These are phyloP conservation scores for Ampelomyces quisqualis DNA, from an alignment of 2,329 filamentous ascomycete species.

Conservation along the genomic window DNA sequence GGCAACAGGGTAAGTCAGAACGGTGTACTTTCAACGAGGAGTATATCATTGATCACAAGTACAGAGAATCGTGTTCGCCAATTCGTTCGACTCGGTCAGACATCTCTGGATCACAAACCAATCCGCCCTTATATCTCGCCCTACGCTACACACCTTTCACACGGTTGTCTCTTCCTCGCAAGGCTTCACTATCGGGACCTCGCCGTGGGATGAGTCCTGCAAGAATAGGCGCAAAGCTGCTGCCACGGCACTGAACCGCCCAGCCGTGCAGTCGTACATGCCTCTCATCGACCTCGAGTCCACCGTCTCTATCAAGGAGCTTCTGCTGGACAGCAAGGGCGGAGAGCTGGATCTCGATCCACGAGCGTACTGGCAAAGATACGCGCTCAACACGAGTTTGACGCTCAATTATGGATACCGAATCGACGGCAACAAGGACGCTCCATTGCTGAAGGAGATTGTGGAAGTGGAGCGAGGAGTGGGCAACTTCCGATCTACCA, in stretches of 20 bases:
- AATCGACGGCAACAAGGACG: constrained; percentile 69
- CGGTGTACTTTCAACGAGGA: neutral
- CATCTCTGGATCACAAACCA: constrained; percentile 78
- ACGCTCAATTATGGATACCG: constrained; percentile 79
- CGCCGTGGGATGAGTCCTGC: constrained; percentile 80
- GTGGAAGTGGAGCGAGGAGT: constrained; percentile 73
- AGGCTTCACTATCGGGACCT: constrained; percentile 80
- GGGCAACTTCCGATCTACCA: constrained; percentile 73
- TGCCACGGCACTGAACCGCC: constrained; percentile 74
- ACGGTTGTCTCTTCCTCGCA: constrained; percentile 74
- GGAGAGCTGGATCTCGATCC: constrained; percentile 69
- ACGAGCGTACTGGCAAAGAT: constrained; percentile 71
- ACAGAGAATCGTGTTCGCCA: constrained; percentile 72
- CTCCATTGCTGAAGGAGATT: constrained; percentile 70
- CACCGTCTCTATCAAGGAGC: constrained; percentile 69
- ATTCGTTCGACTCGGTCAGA: constrained; percentile 72
- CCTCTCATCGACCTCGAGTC: constrained; percentile 79
- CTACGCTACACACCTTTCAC: constrained; percentile 79
- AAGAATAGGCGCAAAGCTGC: constrained; percentile 76
- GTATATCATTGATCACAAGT: constrained; percentile 3
- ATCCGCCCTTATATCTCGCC: constrained; percentile 73
- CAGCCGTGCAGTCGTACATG: constrained; percentile 76
- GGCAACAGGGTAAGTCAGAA: constrained; percentile 61
- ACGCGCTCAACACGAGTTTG: constrained; percentile 73
- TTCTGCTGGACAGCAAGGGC: constrained; percentile 63